Evolutionary conservation across 1,284 basidiomycete species (phyloP).

Genomic region (Ceratobasidium sp.): DNA sequence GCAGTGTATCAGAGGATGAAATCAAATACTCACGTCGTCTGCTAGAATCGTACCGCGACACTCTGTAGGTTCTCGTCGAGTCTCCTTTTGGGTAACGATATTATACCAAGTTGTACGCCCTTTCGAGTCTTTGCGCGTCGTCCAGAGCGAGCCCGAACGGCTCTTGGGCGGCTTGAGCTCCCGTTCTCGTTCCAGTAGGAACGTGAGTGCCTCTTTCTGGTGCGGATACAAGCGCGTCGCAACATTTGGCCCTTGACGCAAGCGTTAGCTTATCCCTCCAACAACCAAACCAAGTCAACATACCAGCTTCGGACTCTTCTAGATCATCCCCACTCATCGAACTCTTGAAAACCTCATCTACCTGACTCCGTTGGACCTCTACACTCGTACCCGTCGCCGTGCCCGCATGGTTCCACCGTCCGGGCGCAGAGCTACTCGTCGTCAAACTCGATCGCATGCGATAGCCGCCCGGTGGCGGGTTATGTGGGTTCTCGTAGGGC

Average conservation of each 20-base stretch:
- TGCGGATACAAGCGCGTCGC: conserved; percentile 94
- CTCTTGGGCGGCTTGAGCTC: conserved; percentile 70
- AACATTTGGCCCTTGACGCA: conserved; percentile 76
- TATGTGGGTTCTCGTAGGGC: conserved; percentile 91
- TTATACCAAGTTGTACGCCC: conserved; percentile 78
- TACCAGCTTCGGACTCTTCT: conserved; percentile 84
- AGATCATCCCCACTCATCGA: conserved; percentile 89
- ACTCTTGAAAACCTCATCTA: conserved; percentile 93
- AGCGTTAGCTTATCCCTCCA: conserved; percentile 47
- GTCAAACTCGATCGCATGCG: conserved; percentile 55
- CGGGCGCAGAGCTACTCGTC: conserved; percentile 58
- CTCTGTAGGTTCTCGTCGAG: conserved; percentile 75
- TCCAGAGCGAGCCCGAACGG: conserved; percentile 82
- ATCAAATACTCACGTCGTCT: conserved; percentile 79
- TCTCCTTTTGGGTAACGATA: conserved; percentile 85
- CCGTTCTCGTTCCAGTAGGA: conserved; percentile 92
- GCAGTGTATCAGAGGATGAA: conserved; percentile 42
- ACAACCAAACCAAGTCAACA: conserved; percentile 54
- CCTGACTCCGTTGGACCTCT: conserved; percentile 92
- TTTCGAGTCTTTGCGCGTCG: conserved; percentile 68
- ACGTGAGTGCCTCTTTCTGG: conserved; percentile 97
- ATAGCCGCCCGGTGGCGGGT: conserved; percentile 79
- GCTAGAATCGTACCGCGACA: conserved; percentile 92
- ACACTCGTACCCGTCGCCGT: conserved; percentile 80
- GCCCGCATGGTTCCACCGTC: conserved; percentile 69